Evolutionary conservation across 2,329 filamentous ascomycete genomes (phyloP), one percentile per base, ranked within the genome.

Genomic region (Fusarium sp.): DNA sequence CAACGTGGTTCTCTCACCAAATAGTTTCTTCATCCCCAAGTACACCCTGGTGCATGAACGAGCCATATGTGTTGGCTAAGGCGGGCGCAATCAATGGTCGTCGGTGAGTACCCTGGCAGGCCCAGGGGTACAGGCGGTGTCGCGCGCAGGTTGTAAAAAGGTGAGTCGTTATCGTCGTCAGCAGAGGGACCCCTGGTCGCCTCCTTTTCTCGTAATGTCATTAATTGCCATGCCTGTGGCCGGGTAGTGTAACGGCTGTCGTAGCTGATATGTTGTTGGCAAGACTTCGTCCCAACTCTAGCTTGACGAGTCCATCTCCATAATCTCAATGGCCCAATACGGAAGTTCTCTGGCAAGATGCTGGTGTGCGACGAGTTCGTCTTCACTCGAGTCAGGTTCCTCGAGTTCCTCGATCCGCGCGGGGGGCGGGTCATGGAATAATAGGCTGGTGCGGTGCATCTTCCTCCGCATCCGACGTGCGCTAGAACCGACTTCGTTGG

Each of bases 321-420:
- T 83, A 56, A 78, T 79, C 68, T 83, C 79, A 57, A 80, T 75
- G 3, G 76, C 75, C 62, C 78, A 83, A 65, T 82, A 83, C 1
- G 82, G 82, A 10, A 84, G 71, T 67, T 84, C 80, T 46, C 75
- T 75, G 5, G 80, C 80, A 15, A 83, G 72, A n/a, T 73, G 69
- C 47, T 78, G 74, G 19, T 77, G 75, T 9, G 77, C 72, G 13
- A 74, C 67, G 39, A 71, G 71, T 45, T 80, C 79, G 36, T 81
- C 79, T 21, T 80, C 79, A 54, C 76, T 77, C 21, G 80, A 82
- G 53, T 79, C 76, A 10, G 82, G 82, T 69, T 84, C 82, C 14
- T 84, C 82, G 2, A 82, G 73, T 71, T 84, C 82, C 33, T 83
- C 80, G 53, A 84, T 84, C 33, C 79, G 76, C 10, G 79, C 79